phyloP scores from a whole-genome alignment of 768 basidiomycete genomes.

The Cyathus striatus region DNA sequence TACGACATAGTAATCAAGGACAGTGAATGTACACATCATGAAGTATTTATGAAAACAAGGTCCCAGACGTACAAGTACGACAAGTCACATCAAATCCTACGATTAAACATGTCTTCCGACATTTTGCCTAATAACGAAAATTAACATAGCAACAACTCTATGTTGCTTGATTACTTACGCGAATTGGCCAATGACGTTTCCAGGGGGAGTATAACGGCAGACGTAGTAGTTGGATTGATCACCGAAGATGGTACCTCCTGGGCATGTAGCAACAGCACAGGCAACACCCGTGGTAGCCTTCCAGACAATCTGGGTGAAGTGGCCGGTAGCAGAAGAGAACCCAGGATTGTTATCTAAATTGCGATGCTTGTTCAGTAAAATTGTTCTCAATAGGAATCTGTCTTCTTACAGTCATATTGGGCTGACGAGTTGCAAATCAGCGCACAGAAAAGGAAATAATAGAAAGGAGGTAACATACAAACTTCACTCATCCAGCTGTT shows the following conservation, averaged over 20 bases:
- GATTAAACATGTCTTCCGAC: too few species aligned
- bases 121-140: too few species aligned
- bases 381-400: background rate
- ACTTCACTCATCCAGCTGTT: conserved; percentile 22
- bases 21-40: too few species aligned
- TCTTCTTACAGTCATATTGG: conserved; percentile 15
- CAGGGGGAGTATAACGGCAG: conserved; percentile 22
- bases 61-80: too few species aligned
- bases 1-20: too few species aligned
- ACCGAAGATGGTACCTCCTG: conserved; percentile 17
- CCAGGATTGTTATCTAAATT: conserved; percentile 20
- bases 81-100: too few species aligned
- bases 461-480: conserved; percentile 9
- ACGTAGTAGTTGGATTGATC: conserved; percentile 16
- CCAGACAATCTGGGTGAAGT: conserved; percentile 45
- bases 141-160: background rate
- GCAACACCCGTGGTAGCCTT: conserved; percentile 44
- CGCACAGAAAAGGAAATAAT: too few species aligned
- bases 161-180: too few species aligned
- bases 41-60: too few species aligned
- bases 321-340: conserved; percentile 18
- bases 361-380: too few species aligned
- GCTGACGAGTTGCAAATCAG: conserved; percentile 9
- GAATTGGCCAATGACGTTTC: conserved; percentile 18
- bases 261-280: conserved; percentile 37